phyloP scores from a whole-genome alignment of 495 filamentous ascomycete genomes.

The Penicillium maclennaniae region DNA sequence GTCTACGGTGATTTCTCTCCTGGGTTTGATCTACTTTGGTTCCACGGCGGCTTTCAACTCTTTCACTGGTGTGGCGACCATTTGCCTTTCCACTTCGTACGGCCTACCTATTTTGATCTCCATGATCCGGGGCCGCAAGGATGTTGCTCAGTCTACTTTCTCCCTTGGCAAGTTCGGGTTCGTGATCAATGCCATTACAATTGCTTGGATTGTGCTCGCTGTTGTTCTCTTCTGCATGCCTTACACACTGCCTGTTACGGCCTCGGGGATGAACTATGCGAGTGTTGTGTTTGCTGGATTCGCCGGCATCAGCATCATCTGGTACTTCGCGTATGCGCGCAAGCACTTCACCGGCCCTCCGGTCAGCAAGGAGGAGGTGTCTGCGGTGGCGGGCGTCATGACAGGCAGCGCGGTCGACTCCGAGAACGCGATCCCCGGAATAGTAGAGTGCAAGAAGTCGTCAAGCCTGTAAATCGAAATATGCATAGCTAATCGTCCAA shows the following conservation, averaged over 20 bases:
- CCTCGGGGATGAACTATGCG: conserved; percentile 56
- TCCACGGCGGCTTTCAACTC: conserved; percentile 60
- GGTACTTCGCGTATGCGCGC: conserved; percentile 68
- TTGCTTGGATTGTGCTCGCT: conserved; percentile 50
- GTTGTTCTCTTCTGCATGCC: conserved; percentile 56
- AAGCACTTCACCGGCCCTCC: conserved; percentile 69
- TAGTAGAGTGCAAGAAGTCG: conserved; percentile 18
- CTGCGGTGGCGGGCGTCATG: conserved; percentile 29
- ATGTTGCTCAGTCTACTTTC: conserved; percentile 44
- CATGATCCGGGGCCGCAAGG: conserved; percentile 45
- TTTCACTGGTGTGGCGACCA: conserved; percentile 64
- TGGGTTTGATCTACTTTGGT: conserved; percentile 63
- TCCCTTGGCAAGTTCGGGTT: conserved; percentile 51
- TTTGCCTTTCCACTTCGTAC: conserved; percentile 60
- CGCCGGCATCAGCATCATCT: conserved; percentile 50
- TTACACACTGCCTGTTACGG: conserved; percentile 44
- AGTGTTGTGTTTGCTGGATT: conserved; percentile 62
- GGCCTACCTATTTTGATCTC: conserved; percentile 60
- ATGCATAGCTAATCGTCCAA: conserved; percentile 7
- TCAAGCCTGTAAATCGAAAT: conserved; percentile 1
- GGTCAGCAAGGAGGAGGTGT: conserved; percentile 37
- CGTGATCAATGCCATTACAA: conserved; percentile 47
- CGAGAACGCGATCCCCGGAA: conserved; percentile 16
- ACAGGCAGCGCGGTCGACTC: conserved; percentile 30
- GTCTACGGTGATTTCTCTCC: conserved; percentile 48